These are phyloP conservation scores for Mrakiaceae sp. DNA, from an alignment of 1,284 basidiomycete genomes.

Conservation along the genomic window DNA sequence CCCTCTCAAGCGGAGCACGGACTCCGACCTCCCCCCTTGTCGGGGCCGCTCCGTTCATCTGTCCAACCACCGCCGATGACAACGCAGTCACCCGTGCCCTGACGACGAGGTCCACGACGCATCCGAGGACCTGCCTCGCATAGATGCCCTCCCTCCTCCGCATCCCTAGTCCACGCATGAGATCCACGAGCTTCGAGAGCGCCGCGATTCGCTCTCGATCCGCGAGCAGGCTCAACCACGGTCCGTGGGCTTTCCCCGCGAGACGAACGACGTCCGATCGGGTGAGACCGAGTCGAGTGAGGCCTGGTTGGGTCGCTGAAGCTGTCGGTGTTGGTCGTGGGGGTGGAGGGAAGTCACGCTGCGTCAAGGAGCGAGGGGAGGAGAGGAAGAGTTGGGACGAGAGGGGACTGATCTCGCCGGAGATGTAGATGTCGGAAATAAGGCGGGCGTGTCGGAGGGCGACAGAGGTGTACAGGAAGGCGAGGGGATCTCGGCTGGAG, in stretches of 20 bases:
- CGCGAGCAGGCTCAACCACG: slow-evolving; percentile 71
- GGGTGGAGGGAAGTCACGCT: slow-evolving; percentile 41
- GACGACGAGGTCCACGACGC: slow-evolving; percentile 65
- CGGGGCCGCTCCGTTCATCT: slow-evolving; percentile 35
- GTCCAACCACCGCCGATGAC: slow-evolving; percentile 43
- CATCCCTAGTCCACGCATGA: slow-evolving; percentile 68
- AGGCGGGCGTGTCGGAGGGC: slow-evolving; percentile 32
- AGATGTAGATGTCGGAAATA: slow-evolving; percentile 60
- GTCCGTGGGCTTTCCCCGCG: slow-evolving; percentile 60
- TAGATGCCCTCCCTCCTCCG: slow-evolving; percentile 73
- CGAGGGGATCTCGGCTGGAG: slow-evolving; percentile 30
- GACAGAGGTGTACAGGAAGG: slow-evolving; percentile 29
- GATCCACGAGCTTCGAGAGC: slow-evolving; percentile 55
- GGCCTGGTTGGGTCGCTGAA: slow-evolving; percentile 49
- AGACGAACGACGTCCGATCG: slow-evolving; percentile 54
- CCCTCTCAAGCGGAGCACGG: slow-evolving; percentile 28
- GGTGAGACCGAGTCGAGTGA: slow-evolving; percentile 42
- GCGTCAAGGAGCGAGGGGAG: slow-evolving; percentile 36
- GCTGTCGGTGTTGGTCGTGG: slow-evolving; percentile 40
- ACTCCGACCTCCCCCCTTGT: slow-evolving; percentile 45
- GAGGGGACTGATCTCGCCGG: slow-evolving; percentile 62
- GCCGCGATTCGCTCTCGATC: slow-evolving; percentile 59
- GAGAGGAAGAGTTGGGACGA: slow-evolving; percentile 49
- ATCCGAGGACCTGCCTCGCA: slow-evolving; percentile 69
- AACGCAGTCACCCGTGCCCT: slow-evolving; percentile 25